These are phyloP conservation scores for Populus davidiana DNA, from an alignment of 345 rosid genomes.

Conservation along the genomic window DNA sequence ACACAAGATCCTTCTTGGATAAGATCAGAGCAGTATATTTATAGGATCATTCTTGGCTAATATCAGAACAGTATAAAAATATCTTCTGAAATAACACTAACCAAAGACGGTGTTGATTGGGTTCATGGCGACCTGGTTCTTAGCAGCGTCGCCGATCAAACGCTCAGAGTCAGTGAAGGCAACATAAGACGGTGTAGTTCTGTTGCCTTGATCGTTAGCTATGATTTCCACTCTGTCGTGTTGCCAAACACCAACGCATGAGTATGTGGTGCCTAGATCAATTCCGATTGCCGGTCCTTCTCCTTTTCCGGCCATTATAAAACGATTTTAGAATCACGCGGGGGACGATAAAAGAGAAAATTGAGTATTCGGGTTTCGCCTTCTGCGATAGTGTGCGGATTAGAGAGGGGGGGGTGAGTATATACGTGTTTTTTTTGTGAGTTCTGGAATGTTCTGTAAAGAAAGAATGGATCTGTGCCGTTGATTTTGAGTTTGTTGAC, in stretches of 20 bases:
- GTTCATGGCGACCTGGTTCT: slow-evolving; percentile 40
- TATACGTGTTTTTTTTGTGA: slow-evolving; percentile 3
- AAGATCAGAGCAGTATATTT: background rate
- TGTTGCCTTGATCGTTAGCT: slow-evolving; percentile 33
- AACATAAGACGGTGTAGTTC: slow-evolving; percentile 37
- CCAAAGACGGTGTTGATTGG: slow-evolving; percentile 35
- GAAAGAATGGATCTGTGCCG: slow-evolving; percentile 12
- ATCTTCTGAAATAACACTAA: background rate
- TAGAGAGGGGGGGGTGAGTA: accelerated
- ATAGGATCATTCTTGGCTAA: background rate
- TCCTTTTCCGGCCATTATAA: slow-evolving; percentile 20
- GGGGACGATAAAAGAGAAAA: no score
- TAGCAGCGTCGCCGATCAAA: slow-evolving; percentile 36
- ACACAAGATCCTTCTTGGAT: background rate
- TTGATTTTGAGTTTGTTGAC: slow-evolving; percentile 3
- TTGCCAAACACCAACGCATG: slow-evolving; percentile 36
- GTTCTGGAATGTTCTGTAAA: slow-evolving; percentile 32
- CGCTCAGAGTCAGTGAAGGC: slow-evolving; percentile 34
- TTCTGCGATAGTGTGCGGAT: background rate
- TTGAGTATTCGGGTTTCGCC: no score
- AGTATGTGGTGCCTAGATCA: slow-evolving; percentile 32
- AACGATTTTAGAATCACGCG: background rate
- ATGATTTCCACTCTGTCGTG: slow-evolving; percentile 34
- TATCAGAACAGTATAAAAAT: background rate
- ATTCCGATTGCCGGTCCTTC: slow-evolving; percentile 33